Percentiles rank a stretch among this genome's conserved stretches.
Conservation (phyloP, 208 protist genomes). For the Crithidia acanthocephali region DNA sequence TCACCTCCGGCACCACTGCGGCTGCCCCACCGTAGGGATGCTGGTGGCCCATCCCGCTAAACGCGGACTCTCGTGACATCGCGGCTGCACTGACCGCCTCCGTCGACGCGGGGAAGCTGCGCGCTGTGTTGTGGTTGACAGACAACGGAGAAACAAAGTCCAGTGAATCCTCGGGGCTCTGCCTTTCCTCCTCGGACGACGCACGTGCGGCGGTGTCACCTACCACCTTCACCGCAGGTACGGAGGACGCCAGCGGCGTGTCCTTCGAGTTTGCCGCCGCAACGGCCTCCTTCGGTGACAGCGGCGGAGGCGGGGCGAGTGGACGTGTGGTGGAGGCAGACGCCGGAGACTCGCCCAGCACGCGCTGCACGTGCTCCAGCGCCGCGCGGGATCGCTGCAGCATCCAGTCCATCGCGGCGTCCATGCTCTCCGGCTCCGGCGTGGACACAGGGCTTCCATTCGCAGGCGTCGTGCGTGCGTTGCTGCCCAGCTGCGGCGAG, state of each 20-base stretch:
- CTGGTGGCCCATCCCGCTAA: not conserved
- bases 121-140: not conserved
- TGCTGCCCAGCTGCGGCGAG: not conserved
- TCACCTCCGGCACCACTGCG: slow-evolving; percentile 8
- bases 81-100: not conserved
- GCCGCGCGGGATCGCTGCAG: slow-evolving; percentile 40
- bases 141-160: slow-evolving; percentile 21
- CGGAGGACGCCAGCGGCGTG: not conserved
- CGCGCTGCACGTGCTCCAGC: slow-evolving; percentile 39
- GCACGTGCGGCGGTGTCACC: not conserved
- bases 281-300: not conserved
- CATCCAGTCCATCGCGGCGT: slow-evolving; percentile 17
- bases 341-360: slow-evolving; percentile 20
- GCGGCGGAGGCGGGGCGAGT: slow-evolving; percentile 13
- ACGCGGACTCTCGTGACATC: not conserved
- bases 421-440: not conserved
- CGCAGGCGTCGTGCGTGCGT: not conserved
- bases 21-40: not conserved
- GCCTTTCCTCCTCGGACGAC: not conserved
- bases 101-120: not conserved
- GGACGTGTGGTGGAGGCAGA: not conserved
- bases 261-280: not conserved
- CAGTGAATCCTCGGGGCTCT: slow-evolving; percentile 13
- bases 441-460: not conserved
- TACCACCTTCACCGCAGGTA: not conserved